These are phyloP conservation scores for Emericellopsis terricola DNA, from an alignment of 495 filamentous ascomycete species.

Conservation along the genomic window DNA sequence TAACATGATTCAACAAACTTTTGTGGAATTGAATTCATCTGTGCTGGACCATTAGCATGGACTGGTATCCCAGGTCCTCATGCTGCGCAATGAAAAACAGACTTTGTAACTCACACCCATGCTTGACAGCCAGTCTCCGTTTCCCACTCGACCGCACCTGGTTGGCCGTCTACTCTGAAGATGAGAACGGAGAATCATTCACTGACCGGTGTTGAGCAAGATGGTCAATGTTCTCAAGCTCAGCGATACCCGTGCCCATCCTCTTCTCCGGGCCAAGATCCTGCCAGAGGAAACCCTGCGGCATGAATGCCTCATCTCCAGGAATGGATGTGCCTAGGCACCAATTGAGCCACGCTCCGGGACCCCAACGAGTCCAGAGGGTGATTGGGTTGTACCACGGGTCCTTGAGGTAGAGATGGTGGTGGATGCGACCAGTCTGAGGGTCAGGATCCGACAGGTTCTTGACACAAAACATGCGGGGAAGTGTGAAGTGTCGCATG, in stretches of 20 bases:
- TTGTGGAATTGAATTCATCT: no score
- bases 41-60: no score
- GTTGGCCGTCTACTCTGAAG: no score
- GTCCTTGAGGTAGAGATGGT: conserved; percentile 28
- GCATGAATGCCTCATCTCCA: conserved; percentile 39
- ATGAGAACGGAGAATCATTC: not conserved
- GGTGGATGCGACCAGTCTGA: conserved; percentile 28
- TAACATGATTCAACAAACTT: no score
- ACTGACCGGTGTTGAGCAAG: not conserved
- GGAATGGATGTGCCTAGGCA: conserved; percentile 37
- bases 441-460: conserved; percentile 25
- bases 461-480: conserved; percentile 28
- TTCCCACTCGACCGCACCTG: no score
- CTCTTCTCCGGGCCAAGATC: conserved; percentile 41
- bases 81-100: no score
- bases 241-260: conserved; percentile 34
- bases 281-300: conserved; percentile 35
- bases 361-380: conserved; percentile 42
- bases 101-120: no score
- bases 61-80: no score
- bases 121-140: no score
- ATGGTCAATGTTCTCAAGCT: conserved; percentile 16
- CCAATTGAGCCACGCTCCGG: conserved; percentile 32
- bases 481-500: conserved; percentile 36
- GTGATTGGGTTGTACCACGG: conserved; percentile 47